Evolutionary conservation across 768 basidiomycete species (phyloP), one percentile per base, ranked within the genome.

Genomic region (Lactifluus piperatus): DNA sequence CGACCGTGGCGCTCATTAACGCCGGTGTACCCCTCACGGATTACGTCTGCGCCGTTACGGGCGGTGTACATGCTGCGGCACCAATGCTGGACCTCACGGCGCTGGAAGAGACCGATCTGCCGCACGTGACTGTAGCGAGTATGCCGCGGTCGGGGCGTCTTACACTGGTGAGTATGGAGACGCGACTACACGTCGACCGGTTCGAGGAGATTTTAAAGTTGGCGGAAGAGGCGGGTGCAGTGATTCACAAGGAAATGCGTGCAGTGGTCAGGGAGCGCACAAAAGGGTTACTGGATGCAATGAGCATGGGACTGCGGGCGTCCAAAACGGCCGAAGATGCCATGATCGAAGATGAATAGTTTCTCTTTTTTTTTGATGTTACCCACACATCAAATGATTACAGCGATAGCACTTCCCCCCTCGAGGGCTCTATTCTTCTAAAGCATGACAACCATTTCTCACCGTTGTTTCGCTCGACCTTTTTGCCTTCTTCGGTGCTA

Each of bases 401-500:
- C 58, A 51, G 29, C 11, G 52, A 16, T 32, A n/a, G 37, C 30
- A 34, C 34, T n/a, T 20, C 50, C n/a, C 56, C 58, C 52, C 50
- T 51, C 27, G 54, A 24, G 24, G 44, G 37, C 30, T 71, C 69
- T 51, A 86, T 79, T 65, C 93, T 79, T 68, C 81, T 79, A 73
- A 93, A 98, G 70, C 93, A 95, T 5, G 90, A 91, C 32, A 95
- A 78, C 86, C 87, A 94, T 71, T 97, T 98, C 47, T 88, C 80
- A 26, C 94, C 94, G 20, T 79, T 76, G 69, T 97, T 97, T 69
- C 95, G 77, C 70, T 91, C 90, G 0, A 98, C 97, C 71, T 99
- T 99, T 72, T 85, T 91, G 5, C 97, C 95, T 73, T 99, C 97
- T 71, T 99, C 97, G 4, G 97, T 99, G 67, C 84, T 84, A 34